Percentiles rank a stretch among this genome's conserved stretches.
Evolutionary conservation across 2,329 filamentous ascomycete species (phyloP).

Genomic region (Periconia sp.): DNA sequence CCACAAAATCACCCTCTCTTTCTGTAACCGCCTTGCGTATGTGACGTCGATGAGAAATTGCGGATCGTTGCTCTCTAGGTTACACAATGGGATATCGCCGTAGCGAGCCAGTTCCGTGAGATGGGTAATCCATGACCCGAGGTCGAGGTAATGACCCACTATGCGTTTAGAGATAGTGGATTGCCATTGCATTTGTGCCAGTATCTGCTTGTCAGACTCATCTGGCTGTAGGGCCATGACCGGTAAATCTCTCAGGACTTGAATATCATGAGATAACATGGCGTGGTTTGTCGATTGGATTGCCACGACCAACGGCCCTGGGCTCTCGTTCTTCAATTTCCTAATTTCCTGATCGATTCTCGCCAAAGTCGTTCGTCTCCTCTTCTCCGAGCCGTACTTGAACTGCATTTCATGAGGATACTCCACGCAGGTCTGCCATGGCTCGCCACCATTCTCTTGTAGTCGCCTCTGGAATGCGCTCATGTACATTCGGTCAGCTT

Average conservation of each 20-base stretch:
- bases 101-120: conserved; percentile 85
- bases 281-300: conserved; percentile 86
- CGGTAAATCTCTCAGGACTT: conserved; percentile 80
- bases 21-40: conserved; percentile 85
- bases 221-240: conserved; percentile 80
- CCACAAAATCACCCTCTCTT: conserved; percentile 93
- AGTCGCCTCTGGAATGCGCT: conserved; percentile 70
- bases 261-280: conserved; percentile 80
- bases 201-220: conserved; percentile 74
- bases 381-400: conserved; percentile 84
- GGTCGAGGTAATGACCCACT: conserved; percentile 84
- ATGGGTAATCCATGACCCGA: conserved; percentile 91
- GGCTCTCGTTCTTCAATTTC: conserved; percentile 85
- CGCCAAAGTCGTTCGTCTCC: conserved; percentile 82
- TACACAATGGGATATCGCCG: conserved; percentile 92
- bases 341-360: conserved; percentile 87
- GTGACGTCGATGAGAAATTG: conserved; percentile 94
- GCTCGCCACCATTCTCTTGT: conserved; percentile 67
- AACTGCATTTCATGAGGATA: conserved; percentile 88
- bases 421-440: conserved; percentile 77
- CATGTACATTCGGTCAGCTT: conserved; percentile 83
- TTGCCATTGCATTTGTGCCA: conserved; percentile 94
- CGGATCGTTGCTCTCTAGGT: conserved; percentile 91
- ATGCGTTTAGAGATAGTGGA: conserved; percentile 81
- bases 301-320: conserved; percentile 77